These are phyloP conservation scores for Rhizomucor pusillus DNA, from an alignment of 371 early-diverging fungal genomes.

Conservation along the genomic window DNA sequence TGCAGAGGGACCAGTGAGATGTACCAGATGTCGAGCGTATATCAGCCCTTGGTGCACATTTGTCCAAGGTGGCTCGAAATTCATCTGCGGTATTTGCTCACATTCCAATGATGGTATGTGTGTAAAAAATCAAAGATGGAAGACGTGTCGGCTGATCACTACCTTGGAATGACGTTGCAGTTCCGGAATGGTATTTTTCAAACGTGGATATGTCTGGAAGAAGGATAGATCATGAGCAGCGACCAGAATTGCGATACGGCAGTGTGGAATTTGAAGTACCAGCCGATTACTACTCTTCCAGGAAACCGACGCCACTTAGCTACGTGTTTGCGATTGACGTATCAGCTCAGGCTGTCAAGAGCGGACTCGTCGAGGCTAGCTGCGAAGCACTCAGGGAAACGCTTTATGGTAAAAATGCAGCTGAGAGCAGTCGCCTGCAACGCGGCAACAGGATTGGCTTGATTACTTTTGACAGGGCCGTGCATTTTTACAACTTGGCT, in stretches of 20 bases:
- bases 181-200: constrained; percentile 88
- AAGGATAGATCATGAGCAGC: constrained; percentile 80
- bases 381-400: constrained; percentile 72
- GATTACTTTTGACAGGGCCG: constrained; percentile 85
- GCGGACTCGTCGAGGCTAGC: constrained; percentile 73
- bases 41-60: constrained; percentile 91
- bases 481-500: constrained; percentile 92
- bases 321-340: constrained; percentile 96
- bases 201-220: constrained; percentile 94
- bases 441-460: constrained; percentile 74
- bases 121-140: background rate
- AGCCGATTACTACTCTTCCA: constrained; percentile 62
- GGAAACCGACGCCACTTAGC: constrained; percentile 68
- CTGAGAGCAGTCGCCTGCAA: constrained; percentile 37
- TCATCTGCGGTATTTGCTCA: constrained; percentile 89
- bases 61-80: constrained; percentile 87
- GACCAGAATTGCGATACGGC: constrained; percentile 91
- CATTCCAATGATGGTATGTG: constrained; percentile 79
- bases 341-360: constrained; percentile 80
- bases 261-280: constrained; percentile 91
- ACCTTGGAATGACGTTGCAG: constrained; percentile 22
- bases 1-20: constrained; percentile 87
- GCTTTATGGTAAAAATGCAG: constrained; percentile 54
- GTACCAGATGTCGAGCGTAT: constrained; percentile 92
- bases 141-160: too few relatives aligned